Evolutionary conservation across 2,329 filamentous ascomycete species (phyloP), one percentile per base, ranked within the genome.

Genomic region (Sarocladium kiliense): DNA sequence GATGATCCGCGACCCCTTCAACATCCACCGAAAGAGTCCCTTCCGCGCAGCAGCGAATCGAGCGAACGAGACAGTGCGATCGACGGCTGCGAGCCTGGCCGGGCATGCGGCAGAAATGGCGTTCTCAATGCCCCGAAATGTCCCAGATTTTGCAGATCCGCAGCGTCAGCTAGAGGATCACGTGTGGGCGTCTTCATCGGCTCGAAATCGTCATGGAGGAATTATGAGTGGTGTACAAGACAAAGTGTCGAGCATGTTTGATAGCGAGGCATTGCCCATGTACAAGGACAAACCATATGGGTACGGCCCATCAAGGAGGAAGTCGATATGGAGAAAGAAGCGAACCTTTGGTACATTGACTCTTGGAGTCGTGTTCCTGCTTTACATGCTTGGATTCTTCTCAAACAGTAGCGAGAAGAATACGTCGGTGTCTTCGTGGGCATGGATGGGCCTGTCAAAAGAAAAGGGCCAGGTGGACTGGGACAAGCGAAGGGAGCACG

Each of bases 231-330:
- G 30, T 21, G 47, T 51, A 14, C 77, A 86, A 50, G 80, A 81
- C 62, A 83, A 81, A 58, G 76, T 90, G 34, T 81, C 80, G 53
- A 78, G 77, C 57, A 79, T 91, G 58, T 85, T 92, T 59, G 82
- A 85, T 36, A 71, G 70, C 59, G 64, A 74, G 32, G 70, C 62
- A 56, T 75, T 99, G 59, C 94, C 94, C 45, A 92, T 97, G 88
- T 99, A 99, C 77, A 99, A 99, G 74, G 94, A 99, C 74, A 99
- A 99, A 71, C 94, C 94, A n/a, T 94, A 89, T 67, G 80, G 79
- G 53, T 86, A 89, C 64, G 77, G 81, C 42, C 74, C 78, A 32
- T 82, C 82, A 58, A 77, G 81, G 62, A 81, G 82, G 63, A 77
- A 77, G 53, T 77, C 82, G 32, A 71, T 82, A 62, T 86, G 83